These are phyloP conservation scores for Apophysomyces elegans DNA, from an alignment of 371 early-diverging fungal species.

Conservation along the genomic window DNA sequence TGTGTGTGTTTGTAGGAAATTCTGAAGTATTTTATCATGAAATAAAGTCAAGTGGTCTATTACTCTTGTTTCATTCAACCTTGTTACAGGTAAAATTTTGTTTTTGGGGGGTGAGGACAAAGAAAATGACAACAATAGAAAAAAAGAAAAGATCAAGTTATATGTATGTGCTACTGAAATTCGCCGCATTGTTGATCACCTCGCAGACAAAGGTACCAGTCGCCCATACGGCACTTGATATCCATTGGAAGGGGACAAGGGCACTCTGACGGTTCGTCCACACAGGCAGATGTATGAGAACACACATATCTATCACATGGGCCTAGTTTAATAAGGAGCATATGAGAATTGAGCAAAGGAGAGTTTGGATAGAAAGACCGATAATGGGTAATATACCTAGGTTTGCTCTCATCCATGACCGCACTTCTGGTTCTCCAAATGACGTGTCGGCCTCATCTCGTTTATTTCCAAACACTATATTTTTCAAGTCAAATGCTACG, in stretches of 20 bases:
- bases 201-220: conserved; percentile 17
- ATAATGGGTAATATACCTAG: background rate
- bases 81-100: conserved; percentile 6
- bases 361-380: background rate
- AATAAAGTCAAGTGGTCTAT: conserved; percentile 3
- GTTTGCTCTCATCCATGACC: background rate
- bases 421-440: background rate
- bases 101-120: conserved; percentile 1
- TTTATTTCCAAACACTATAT: conserved; percentile 19
- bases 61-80: conserved; percentile 10
- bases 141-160: background rate
- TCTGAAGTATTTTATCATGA: conserved; percentile 3
- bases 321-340: conserved; percentile 3
- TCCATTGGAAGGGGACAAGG: conserved; percentile 10
- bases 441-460: background rate
- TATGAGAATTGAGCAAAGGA: background rate
- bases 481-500: conserved; percentile 20
- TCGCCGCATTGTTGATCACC: conserved; percentile 16
- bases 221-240: conserved; percentile 15
- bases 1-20: background rate
- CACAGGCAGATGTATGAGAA: conserved; percentile 3
- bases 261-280: conserved; percentile 9
- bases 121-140: background rate
- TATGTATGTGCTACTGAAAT: background rate
- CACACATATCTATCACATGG: conserved; percentile 12